Conservation (phyloP, 371 early-diverging fungal species). For the Mucor saturninus region DNA sequence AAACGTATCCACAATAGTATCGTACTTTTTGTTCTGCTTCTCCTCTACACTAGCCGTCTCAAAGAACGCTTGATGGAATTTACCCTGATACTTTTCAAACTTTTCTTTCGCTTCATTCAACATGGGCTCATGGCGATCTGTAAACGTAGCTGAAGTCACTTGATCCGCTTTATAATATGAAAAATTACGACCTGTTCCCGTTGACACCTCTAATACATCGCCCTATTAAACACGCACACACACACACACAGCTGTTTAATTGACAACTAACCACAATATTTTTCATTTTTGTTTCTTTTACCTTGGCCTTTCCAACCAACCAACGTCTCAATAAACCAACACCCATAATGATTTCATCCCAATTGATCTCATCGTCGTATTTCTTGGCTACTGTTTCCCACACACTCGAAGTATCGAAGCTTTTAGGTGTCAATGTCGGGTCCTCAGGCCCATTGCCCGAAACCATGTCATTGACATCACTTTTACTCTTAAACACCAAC, state of each 20-base stretch:
- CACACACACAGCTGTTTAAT: not conserved
- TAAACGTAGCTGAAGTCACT: slow-evolving; percentile 53
- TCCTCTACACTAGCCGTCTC: slow-evolving; percentile 44
- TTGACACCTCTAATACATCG: slow-evolving; percentile 65
- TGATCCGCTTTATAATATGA: slow-evolving; percentile 56
- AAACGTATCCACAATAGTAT: slow-evolving; percentile 85
- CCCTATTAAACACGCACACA: slow-evolving; percentile 36
- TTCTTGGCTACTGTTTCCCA: slow-evolving; percentile 56
- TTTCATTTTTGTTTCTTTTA: slow-evolving; percentile 10
- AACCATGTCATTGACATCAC: slow-evolving; percentile 28
- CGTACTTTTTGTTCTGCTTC: slow-evolving; percentile 41
- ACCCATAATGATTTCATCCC: slow-evolving; percentile 75
- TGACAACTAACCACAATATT: not conserved
- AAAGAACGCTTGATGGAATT: slow-evolving; percentile 44
- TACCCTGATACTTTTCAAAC: slow-evolving; percentile 36
- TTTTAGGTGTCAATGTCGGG: slow-evolving; percentile 31
- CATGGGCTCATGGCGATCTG: slow-evolving; percentile 68
- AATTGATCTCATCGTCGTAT: slow-evolving; percentile 68
- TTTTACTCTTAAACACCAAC: slow-evolving; percentile 52
- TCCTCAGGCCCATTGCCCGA: slow-evolving; percentile 15
- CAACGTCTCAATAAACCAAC: slow-evolving; percentile 59
- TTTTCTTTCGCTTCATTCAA: slow-evolving; percentile 59
- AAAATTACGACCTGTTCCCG: slow-evolving; percentile 79
- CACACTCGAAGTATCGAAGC: slow-evolving; percentile 48
- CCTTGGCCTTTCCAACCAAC: slow-evolving; percentile 57